Conservation (phyloP, 352 stramenopile species). For the Pythium sp. region DNA sequence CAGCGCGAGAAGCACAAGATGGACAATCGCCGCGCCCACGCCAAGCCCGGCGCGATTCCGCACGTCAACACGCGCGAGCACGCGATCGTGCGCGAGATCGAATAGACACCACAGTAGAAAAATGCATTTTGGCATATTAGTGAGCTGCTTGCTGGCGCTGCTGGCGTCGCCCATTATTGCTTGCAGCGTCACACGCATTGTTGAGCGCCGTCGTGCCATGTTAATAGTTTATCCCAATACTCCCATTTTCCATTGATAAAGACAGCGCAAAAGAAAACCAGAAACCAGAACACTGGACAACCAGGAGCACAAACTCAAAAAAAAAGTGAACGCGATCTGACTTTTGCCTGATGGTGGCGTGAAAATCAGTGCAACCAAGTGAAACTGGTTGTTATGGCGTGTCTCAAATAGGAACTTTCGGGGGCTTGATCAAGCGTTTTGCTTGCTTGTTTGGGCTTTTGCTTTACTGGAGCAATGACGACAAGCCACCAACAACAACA, state of each 20-base stretch:
- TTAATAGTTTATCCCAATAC: neutral
- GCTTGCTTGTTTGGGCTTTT: neutral
- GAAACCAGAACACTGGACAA: neutral
- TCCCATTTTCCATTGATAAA: neutral
- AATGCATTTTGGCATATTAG: neutral
- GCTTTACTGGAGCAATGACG: neutral
- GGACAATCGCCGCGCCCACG: slow-evolving; percentile 79
- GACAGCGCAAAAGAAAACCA: neutral
- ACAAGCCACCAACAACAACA: neutral
- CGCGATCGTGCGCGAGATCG: slow-evolving; percentile 73
- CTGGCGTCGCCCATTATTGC: neutral
- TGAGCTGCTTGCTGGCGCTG: neutral
- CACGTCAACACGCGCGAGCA: slow-evolving; percentile 74
- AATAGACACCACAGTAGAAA: slow-evolving; percentile 38
- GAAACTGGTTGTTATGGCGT: neutral
- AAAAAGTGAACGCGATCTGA: neutral
- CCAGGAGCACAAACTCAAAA: neutral
- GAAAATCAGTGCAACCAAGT: too few species aligned
- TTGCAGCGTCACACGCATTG: too few species aligned
- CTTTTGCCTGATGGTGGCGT: neutral
- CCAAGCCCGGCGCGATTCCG: slow-evolving; percentile 68
- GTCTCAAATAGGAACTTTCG: slow-evolving; percentile 1
- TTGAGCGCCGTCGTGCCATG: too few species aligned
- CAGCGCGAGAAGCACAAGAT: slow-evolving; percentile 86
- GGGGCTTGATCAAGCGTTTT: neutral